Evolutionary conservation across 1,284 basidiomycete genomes (phyloP).

Genomic region (Tilletia walkeri): DNA sequence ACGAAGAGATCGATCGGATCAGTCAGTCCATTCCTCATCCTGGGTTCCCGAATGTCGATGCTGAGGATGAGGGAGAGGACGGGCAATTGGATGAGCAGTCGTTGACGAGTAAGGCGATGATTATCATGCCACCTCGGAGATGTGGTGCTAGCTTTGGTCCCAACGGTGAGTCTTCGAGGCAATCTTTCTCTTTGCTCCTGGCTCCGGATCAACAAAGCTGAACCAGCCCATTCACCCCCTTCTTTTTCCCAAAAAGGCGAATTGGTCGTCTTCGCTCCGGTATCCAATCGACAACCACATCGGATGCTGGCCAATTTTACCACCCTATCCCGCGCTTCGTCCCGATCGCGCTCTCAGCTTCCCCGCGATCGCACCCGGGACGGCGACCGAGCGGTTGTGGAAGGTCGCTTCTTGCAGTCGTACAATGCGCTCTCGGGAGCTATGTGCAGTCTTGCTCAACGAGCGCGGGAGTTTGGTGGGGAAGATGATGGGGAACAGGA

Average conservation of each 20-base stretch:
- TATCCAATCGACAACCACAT: neutral
- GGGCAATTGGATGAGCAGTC: conserved; percentile 9
- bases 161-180: conserved; percentile 15
- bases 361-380: neutral
- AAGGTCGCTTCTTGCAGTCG: conserved; percentile 39
- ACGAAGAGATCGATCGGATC: conserved; percentile 15
- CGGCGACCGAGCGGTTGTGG: conserved; percentile 23
- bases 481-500: conserved; percentile 35
- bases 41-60: neutral
- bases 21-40: neutral
- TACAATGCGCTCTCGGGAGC: conserved; percentile 42
- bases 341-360: conserved; percentile 17
- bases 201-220: no score
- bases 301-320: conserved; percentile 21
- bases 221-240: no score
- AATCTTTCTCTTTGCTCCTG: neutral
- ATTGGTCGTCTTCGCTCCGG: conserved; percentile 32
- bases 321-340: conserved; percentile 22
- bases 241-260: conserved; percentile 20
- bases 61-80: conserved; percentile 13
- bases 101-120: conserved; percentile 1
- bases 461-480: conserved; percentile 24
- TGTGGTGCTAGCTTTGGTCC: conserved; percentile 35
- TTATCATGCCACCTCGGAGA: conserved; percentile 19
- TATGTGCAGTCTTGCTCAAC: conserved; percentile 28